These are phyloP conservation scores for Mortierella sp. DNA, from an alignment of 371 early-diverging fungal species.

Conservation along the genomic window DNA sequence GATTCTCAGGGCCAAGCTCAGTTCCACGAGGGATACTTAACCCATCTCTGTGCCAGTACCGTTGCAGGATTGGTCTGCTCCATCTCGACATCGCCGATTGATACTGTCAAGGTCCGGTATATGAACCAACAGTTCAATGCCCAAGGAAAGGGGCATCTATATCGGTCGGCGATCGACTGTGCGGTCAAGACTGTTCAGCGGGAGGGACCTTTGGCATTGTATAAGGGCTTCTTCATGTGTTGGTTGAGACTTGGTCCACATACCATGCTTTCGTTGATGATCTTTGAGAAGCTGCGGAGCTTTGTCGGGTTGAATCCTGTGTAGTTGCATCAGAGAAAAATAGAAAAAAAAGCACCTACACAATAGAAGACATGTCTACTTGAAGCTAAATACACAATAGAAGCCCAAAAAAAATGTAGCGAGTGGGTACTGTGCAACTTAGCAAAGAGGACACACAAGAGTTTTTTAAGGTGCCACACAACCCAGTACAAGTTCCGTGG, in stretches of 20 bases:
- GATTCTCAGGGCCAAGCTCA: conserved; percentile 16
- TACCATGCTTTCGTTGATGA: conserved; percentile 61
- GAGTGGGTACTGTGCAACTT: too few relatives aligned
- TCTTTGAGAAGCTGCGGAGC: conserved; percentile 58
- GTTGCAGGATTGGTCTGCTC: conserved; percentile 61
- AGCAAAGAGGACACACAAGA: too few relatives aligned
- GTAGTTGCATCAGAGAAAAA: neutral
- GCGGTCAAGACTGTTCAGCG: conserved; percentile 44
- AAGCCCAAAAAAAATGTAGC: too few relatives aligned
- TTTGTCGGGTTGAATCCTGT: conserved; percentile 58
- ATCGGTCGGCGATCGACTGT: conserved; percentile 54
- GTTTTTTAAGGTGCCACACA: too few relatives aligned
- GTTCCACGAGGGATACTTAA: conserved; percentile 39
- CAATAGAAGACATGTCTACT: too few relatives aligned
- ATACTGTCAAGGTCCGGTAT: conserved; percentile 64
- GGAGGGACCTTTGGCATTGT: conserved; percentile 59
- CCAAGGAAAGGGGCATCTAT: conserved; percentile 35
- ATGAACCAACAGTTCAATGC: conserved; percentile 63
- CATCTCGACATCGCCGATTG: conserved; percentile 62
- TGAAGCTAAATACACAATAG: too few relatives aligned
- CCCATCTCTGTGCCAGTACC: conserved; percentile 45
- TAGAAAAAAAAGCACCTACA: neutral
- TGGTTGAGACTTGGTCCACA: conserved; percentile 64
- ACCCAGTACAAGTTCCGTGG: too few relatives aligned
- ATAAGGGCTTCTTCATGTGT: conserved; percentile 61